Evolutionary conservation across 352 stramenopile genomes (phyloP), one percentile per base, ranked within the genome.

Genomic region (Achlya hypogyna): DNA sequence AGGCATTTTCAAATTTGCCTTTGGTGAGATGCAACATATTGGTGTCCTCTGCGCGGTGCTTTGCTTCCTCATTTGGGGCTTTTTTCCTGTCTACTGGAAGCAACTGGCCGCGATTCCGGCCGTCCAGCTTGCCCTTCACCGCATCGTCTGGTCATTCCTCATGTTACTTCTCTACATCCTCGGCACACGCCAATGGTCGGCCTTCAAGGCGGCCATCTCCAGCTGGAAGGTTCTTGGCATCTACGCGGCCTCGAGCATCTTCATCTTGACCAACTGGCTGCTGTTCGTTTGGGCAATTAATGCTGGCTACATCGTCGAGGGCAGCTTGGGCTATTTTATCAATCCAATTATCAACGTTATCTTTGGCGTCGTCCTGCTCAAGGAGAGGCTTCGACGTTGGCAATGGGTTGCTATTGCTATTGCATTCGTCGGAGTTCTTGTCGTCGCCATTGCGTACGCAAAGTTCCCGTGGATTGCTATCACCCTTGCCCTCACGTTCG

Each of bases 71-170:
- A 53, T 65, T n/a, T 65, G 58, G 58, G 58, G 58, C 9, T 16
- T 65, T 0, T 65, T 54, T 65, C 58, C 58, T 16, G 42, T 65
- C 27, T 65, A 65, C 28, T 65, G 58, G 58, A 65, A 65, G 58
- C 58, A 65, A 25, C 58, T 65, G 10, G 28, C 51, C 20, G n/a
- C 22, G 2, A 42, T 65, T 20, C 34, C 58, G 2, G 58, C 58
- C 25, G 42, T 65, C 27, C 58, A 65, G 45, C 29, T 65, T 1
- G 32, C 34, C 6, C 38, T 65, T 6, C 58, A 65, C 45, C 58
- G 58, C 27, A 65, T 54, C 27, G 58, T 65, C 2, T 65, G 58
- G 58, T 54, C 58, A 16, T 42, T 53, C 8, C 5, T 53, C 10
- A 18, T 65, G 40, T n/a, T 65, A 8, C 2, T 65, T 6, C 1